Evolutionary conservation across 2,329 filamentous ascomycete species (phyloP), one percentile per base, ranked within the genome.

Genomic region (Pyrenochaeta sp.): DNA sequence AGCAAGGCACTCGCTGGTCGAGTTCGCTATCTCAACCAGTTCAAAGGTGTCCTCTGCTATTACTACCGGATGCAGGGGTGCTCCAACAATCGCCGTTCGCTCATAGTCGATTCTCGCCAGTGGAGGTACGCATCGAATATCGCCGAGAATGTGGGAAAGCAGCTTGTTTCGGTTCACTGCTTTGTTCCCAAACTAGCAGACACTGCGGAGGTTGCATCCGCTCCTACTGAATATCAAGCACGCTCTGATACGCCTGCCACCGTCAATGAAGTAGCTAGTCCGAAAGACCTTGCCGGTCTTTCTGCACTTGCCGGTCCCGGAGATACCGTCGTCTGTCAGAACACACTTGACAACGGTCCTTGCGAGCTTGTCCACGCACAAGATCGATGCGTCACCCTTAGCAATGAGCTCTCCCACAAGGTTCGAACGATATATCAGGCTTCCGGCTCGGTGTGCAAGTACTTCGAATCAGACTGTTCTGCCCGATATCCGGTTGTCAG

Each of bases 361-460:
- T 52, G 50, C 19, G 50, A 37, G 19, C 5, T 15, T 30, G 10
- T 46, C 28, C 40, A 37, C 12, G 49, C 49, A n/a, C 49, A 51
- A 34, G 19, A 42, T 28, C 25, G 32, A 25, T 56, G 53, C 25
- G 32, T 44, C 22, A 48, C 36, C 1, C 36, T 57, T 39, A 34
- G 36, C 27, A 3, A 28, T 30, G 32, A 34, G 39, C 12, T 47
- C 13, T 28, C 32, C n/a, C 49, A 47, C 39, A 44, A 49, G 25
- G 47, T 54, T 3, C 32, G 43, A 15, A 46, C 32, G 5, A 43
- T 58, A 30, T 54, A 52, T 24, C 56, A 58, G 22, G 24, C 30
- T n/a, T 9, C 28, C 9, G 56, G 56, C 19, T 34, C 46, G 3
- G 34, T 51, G 9, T 58, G 56, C 56, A 58, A 47, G 45, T 58